These are phyloP conservation scores for Coemansia asiatica DNA, from an alignment of 192 early-diverging fungal genomes.

Conservation along the genomic window DNA sequence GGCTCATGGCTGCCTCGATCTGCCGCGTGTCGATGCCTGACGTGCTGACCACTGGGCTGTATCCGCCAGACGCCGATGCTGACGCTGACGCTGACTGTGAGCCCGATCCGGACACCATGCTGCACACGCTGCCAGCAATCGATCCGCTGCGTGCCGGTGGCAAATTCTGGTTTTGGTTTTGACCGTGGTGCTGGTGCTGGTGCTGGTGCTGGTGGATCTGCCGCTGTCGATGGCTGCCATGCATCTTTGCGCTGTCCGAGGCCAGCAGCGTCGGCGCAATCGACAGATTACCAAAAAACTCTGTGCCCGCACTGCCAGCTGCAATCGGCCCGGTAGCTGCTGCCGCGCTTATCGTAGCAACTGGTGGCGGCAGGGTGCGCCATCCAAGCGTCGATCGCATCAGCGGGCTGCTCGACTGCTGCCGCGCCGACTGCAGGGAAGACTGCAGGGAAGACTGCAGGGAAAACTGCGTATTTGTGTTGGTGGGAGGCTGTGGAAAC, in stretches of 20 bases:
- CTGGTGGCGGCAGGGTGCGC: slow-evolving; percentile 27
- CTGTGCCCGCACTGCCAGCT: background rate
- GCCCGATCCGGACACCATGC: slow-evolving; percentile 21
- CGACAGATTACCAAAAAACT: background rate
- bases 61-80: slow-evolving; percentile 11
- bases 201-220: background rate
- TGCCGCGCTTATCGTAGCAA: background rate
- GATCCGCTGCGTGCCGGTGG: slow-evolving; percentile 32
- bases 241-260: background rate
- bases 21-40: slow-evolving; percentile 29
- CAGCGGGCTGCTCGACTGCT: slow-evolving; percentile 23
- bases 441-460: background rate
- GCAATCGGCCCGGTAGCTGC: background rate
- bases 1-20: slow-evolving; percentile 42
- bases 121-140: slow-evolving; percentile 31
- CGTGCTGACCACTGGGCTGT: slow-evolving; percentile 34
- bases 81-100: background rate
- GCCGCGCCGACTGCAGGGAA: background rate
- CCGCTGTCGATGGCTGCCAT: background rate
- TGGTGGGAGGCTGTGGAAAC: slow-evolving; percentile 8
- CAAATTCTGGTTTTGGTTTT: background rate
- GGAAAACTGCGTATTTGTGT: background rate
- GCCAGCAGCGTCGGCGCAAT: background rate
- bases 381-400: slow-evolving; percentile 13
- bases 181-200: background rate